Evolutionary conservation across 1,284 basidiomycete genomes (phyloP).

Genomic region (Apiotrichum porosum): DNA sequence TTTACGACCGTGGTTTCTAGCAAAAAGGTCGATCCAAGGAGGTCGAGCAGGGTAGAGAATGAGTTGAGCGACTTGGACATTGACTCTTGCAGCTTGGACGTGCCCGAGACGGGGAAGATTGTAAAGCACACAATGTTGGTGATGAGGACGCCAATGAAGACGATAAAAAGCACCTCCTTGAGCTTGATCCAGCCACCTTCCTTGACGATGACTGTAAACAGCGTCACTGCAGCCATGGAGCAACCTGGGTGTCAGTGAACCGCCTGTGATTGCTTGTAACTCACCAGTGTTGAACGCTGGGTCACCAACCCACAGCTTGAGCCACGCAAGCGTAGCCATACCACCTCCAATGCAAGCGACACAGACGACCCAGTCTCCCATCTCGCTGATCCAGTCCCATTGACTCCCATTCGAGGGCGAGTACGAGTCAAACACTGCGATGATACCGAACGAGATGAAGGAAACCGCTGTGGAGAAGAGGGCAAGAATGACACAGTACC

Average conservation of each 20-base stretch:
- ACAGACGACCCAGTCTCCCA: constrained; percentile 53
- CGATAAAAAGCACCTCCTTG: constrained; percentile 69
- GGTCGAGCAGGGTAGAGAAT: constrained; percentile 73
- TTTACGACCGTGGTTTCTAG: constrained; percentile 55
- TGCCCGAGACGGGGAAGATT: constrained; percentile 80
- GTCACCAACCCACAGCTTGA: constrained; percentile 77
- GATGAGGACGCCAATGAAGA: constrained; percentile 67
- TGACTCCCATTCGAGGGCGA: constrained; percentile 36
- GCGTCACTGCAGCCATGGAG: constrained; percentile 81
- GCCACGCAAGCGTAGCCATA: constrained; percentile 71
- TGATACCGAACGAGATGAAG: constrained; percentile 71
- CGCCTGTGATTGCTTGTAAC: no score
- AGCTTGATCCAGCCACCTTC: constrained; percentile 78
- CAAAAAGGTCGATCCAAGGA: constrained; percentile 76
- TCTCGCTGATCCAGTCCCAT: constrained; percentile 43
- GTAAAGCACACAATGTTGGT: constrained; percentile 78
- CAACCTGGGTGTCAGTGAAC: no score
- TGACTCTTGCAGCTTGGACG: constrained; percentile 67
- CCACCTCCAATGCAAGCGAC: constrained; percentile 76
- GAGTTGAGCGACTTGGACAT: constrained; percentile 82
- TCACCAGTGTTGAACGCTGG: constrained; percentile 89
- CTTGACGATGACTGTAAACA: constrained; percentile 82
- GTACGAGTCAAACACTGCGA: constrained; percentile 65
- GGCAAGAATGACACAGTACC: constrained; percentile 52
- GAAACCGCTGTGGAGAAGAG: constrained; percentile 75